Base-by-base conservation (phyloP, 495 filamentous ascomycete species). In the Cercophora newfieldiana region DNA sequence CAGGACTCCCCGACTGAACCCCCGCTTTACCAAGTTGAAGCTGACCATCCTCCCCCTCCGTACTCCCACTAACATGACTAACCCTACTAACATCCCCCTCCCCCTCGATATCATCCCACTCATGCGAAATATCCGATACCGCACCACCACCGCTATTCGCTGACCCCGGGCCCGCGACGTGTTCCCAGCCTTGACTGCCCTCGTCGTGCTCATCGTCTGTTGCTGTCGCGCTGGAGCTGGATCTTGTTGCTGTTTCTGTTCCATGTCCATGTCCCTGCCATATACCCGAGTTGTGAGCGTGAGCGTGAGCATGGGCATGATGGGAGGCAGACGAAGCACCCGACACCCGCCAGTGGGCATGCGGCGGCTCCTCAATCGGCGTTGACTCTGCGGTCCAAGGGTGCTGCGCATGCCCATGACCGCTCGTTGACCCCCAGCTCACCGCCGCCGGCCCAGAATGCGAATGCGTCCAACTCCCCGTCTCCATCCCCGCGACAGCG, bases 101-200 rank as follows among this genome's bases (percentile, higher is more conserved):
- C 4, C n/a, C n/a, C n/a, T n/a, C n/a, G n/a, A n/a, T n/a, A n/a
- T n/a, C n/a, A n/a, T 73, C 67, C 71, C 71, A 73, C 14, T 67
- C 67, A 24, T 60, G 62, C 19, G 69, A 72, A 1, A 70, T 29
- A n/a, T 72, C 69, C 0, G 65, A 66, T 0, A 2, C 64, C 28
- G 53, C 53, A 5, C n/a, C 44, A 0, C 37, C 44, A 31, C 3
- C 19, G 8, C 14, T 21, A 5, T 25, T 51, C 37, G 2, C 30
- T n/a, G n/a, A n/a, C n/a, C n/a, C n/a, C n/a, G n/a, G 22, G 28
- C 47, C 10, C 19, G 29, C 22, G 30, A 66, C 48, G 53, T 62
- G 66, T 49, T 53, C 37, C 69, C 61, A 66, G 6, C 61, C 65
- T 2, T 70, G 64, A 53, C 22, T 47, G 63, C 2, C 18, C 8